Evolutionary conservation across 192 early-diverging fungal genomes (phyloP).

Genomic region (Coemansia sp.): DNA sequence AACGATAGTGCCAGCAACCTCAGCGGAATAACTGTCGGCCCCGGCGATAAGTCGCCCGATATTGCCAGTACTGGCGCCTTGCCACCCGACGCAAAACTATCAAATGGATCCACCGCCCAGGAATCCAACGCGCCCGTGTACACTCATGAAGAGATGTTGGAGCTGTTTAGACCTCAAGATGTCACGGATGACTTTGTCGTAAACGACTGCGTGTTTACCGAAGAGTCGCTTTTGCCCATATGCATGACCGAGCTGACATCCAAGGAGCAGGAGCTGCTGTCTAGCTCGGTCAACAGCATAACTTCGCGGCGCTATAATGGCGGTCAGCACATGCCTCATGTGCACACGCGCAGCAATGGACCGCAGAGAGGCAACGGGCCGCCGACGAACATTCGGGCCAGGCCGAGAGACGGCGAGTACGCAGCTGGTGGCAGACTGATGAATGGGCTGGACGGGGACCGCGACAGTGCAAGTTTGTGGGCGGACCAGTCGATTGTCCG

Average conservation of each 20-base stretch:
- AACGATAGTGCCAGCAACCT: constrained; percentile 10
- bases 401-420: constrained; percentile 6
- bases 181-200: constrained; percentile 63
- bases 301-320: constrained; percentile 50
- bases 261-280: constrained; percentile 61
- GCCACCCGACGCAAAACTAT: constrained; percentile 1
- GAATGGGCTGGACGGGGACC: constrained; percentile 9
- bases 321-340: constrained; percentile 18
- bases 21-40: constrained; percentile 1
- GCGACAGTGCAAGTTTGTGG: constrained; percentile 51
- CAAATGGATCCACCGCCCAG: constrained; percentile 13
- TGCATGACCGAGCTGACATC: constrained; percentile 58
- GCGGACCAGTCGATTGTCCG: constrained; percentile 59
- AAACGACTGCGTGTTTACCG: constrained; percentile 65
- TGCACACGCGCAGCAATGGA: background rate
- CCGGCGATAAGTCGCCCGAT: constrained; percentile 14
- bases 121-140: constrained; percentile 63
- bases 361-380: constrained; percentile 16
- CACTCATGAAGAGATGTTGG: constrained; percentile 73
- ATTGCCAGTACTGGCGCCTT: background rate
- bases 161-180: constrained; percentile 63
- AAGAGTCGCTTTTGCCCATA: constrained; percentile 61
- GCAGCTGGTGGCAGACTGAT: background rate
- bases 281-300: constrained; percentile 56
- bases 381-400: background rate